These are phyloP conservation scores for Leishmania major DNA, from an alignment of 208 protist genomes.

Conservation along the genomic window DNA sequence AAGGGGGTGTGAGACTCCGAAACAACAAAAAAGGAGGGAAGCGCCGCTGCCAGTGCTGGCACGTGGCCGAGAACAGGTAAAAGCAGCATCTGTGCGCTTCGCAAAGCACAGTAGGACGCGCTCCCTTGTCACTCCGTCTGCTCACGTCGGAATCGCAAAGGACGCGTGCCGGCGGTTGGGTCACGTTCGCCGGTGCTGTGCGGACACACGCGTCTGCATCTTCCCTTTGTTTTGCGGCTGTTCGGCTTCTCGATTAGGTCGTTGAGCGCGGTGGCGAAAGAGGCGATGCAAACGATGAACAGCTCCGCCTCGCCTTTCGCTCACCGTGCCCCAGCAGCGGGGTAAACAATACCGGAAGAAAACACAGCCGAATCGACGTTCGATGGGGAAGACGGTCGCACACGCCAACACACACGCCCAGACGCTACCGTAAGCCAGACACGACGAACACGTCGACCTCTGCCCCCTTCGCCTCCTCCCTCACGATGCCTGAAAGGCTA, in stretches of 20 bases:
- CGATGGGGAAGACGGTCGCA: neutral
- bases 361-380: neutral
- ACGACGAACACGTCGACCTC: neutral
- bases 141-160: too few relatives aligned
- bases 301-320: neutral
- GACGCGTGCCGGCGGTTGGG: neutral
- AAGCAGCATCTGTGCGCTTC: neutral
- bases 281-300: neutral
- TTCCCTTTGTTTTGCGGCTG: neutral
- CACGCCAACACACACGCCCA: neutral
- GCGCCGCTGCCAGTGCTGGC: neutral
- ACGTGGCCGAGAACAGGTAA: neutral
- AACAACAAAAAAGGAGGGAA: neutral
- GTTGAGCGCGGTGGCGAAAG: neutral
- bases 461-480: neutral
- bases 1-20: neutral
- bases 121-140: neutral
- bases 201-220: neutral
- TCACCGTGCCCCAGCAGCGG: neutral
- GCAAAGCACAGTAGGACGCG: neutral
- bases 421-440: neutral
- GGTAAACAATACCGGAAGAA: neutral
- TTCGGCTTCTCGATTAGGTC: neutral
- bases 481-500: constrained; percentile 37
- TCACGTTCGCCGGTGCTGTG: neutral